phyloP scores from a whole-genome alignment of 495 filamentous ascomycete genomes.

The Penicillium longicatenatum region DNA sequence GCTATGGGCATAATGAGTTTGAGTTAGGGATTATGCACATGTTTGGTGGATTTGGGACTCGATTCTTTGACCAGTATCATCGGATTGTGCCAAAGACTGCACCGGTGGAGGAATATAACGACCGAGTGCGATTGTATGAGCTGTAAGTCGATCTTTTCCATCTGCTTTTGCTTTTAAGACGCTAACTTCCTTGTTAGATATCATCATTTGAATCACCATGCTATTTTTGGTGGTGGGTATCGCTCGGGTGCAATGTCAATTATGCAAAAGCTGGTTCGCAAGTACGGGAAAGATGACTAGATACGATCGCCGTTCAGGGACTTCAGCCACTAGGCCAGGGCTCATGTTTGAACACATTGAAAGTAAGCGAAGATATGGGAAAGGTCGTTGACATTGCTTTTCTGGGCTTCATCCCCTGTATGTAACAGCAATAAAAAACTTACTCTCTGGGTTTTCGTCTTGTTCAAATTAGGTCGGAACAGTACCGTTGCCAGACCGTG shows the following conservation, averaged over 20 bases:
- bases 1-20: conserved; percentile 86
- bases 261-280: conserved; percentile 68
- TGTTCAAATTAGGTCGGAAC: too few relatives aligned
- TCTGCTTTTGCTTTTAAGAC: neutral
- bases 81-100: conserved; percentile 72
- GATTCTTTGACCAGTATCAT: conserved; percentile 79
- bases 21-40: conserved; percentile 93
- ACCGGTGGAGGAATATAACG: conserved; percentile 81
- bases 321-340: too few relatives aligned
- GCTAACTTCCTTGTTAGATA: conserved; percentile 53
- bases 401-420: too few relatives aligned
- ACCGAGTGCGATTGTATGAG: conserved; percentile 78
- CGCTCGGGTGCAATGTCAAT: conserved; percentile 69
- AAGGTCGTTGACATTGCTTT: too few relatives aligned
- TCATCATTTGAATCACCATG: conserved; percentile 88
- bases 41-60: conserved; percentile 84
- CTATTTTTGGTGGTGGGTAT: conserved; percentile 81
- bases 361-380: too few relatives aligned
- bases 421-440: too few relatives aligned
- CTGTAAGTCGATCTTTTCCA: conserved; percentile 58
- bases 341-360: too few relatives aligned
- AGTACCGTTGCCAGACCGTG: too few relatives aligned
- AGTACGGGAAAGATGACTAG: conserved; percentile 52
- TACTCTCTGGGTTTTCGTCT: too few relatives aligned
- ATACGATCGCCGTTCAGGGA: too few relatives aligned